Conservation (phyloP, 2,329 filamentous ascomycete species). For the Verticillium dahliae region DNA sequence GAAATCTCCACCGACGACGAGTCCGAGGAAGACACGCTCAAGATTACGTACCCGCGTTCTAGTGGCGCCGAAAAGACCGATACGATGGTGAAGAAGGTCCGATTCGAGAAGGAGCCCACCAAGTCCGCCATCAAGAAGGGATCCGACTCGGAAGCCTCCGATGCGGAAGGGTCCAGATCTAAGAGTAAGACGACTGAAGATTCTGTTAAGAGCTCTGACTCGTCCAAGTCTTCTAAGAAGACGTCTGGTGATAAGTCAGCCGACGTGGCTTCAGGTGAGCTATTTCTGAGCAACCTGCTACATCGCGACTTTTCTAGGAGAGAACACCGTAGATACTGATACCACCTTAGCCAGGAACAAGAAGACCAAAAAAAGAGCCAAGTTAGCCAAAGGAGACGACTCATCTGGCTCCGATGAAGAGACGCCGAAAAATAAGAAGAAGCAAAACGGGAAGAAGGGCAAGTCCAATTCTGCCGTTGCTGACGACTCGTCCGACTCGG, state of each 20-base stretch:
- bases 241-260: neutral
- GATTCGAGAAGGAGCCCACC: constrained; percentile 26
- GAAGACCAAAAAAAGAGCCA: constrained; percentile 16
- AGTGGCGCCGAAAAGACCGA: constrained; percentile 10
- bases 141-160: constrained; percentile 6
- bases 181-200: neutral
- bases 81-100: constrained; percentile 31
- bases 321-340: neutral
- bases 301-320: neutral
- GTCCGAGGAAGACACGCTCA: constrained; percentile 39
- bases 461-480: constrained; percentile 14
- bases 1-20: constrained; percentile 45
- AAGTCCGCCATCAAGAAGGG: constrained; percentile 32
- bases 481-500: constrained; percentile 15
- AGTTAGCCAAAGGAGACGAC: constrained; percentile 4
- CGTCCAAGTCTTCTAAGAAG: constrained; percentile 3
- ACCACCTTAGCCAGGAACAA: neutral
- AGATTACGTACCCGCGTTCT: constrained; percentile 40
- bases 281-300: neutral
- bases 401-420: neutral
- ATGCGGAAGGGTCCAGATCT: constrained; percentile 13
- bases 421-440: constrained; percentile 8
- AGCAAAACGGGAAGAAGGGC: constrained; percentile 10
- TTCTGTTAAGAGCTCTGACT: constrained; percentile 3
- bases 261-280: neutral